A percentile compares a stretch with the other conserved stretches of the same genome.
phyloP scores from a whole-genome alignment of 116 monocot species.

The Zostera marina region DNA sequence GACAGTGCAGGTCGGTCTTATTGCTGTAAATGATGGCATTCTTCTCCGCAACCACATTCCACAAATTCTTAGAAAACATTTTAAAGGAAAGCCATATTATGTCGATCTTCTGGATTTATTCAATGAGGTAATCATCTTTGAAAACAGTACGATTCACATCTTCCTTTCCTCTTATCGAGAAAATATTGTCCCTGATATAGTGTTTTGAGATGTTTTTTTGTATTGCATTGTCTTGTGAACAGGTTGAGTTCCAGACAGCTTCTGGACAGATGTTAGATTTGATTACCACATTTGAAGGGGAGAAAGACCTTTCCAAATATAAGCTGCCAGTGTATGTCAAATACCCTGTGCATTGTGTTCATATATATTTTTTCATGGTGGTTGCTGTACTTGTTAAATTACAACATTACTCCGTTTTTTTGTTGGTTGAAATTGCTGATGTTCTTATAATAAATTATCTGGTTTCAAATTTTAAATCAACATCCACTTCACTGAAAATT shows the following conservation, averaged over 20 bases:
- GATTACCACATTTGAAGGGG: constrained; percentile 90
- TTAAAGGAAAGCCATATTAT: constrained; percentile 66
- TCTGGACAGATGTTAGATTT: constrained; percentile 92
- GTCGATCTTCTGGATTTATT: constrained; percentile 90
- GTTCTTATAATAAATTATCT: not conserved
- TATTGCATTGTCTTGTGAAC: constrained; percentile 4
- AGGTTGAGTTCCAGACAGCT: constrained; percentile 97
- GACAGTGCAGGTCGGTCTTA: constrained; percentile 59
- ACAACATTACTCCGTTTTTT: not conserved
- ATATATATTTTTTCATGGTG: not conserved
- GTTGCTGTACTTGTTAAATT: not conserved
- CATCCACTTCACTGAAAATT: not conserved
- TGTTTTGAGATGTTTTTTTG: too few relatives aligned
- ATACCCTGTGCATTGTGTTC: not conserved
- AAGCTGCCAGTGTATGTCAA: constrained; percentile 57
- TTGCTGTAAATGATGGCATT: constrained; percentile 96
- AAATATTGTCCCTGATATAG: constrained; percentile 1
- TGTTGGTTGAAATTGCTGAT: not conserved
- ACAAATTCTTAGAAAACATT: constrained; percentile 71
- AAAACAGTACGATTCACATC: not conserved
- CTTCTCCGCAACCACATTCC: constrained; percentile 87
- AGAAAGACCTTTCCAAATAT: constrained; percentile 72
- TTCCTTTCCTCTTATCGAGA: not conserved
- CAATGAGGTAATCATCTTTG: constrained; percentile 50
- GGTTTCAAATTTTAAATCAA: not conserved